Conservation (phyloP, 1,284 basidiomycete species). For the Bjerkandera adusta region DNA sequence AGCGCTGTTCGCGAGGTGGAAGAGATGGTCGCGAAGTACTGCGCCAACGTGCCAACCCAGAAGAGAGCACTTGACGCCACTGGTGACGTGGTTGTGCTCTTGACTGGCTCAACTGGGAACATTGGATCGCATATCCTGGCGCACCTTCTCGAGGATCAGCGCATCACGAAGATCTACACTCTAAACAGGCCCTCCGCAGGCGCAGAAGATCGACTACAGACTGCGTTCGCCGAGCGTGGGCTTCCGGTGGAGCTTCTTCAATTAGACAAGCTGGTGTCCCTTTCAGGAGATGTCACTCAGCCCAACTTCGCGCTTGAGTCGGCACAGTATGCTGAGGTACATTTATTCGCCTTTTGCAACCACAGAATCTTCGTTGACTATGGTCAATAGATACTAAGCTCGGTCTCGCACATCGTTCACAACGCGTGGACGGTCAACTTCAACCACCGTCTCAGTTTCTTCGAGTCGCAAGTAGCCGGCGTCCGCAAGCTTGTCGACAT, state of each 20-base stretch:
- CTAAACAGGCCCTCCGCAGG: conserved; percentile 11
- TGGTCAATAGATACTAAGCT: conserved; percentile 13
- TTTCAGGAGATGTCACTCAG: conserved; percentile 10
- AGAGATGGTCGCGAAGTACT: conserved; percentile 10
- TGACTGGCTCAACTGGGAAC: conserved; percentile 18
- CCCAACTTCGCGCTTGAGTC: conserved; percentile 9
- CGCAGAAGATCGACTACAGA: conserved; percentile 1
- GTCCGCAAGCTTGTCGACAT: conserved; percentile 30
- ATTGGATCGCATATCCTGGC: conserved; percentile 19
- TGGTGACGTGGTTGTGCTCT: conserved; percentile 10
- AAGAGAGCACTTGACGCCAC: background rate
- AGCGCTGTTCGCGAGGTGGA: background rate
- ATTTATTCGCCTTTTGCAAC: background rate
- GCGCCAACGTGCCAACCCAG: conserved; percentile 7
- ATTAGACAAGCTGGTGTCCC: conserved; percentile 8
- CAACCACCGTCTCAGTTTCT: conserved; percentile 30
- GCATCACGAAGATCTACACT: conserved; percentile 14
- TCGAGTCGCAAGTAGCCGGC: conserved; percentile 28
- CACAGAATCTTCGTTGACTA: background rate
- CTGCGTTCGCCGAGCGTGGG: conserved; percentile 9
- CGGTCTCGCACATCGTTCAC: conserved; percentile 21
- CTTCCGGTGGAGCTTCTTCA: conserved; percentile 4
- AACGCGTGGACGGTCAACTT: conserved; percentile 35
- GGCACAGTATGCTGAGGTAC: conserved; percentile 6
- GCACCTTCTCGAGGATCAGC: conserved; percentile 8